These are phyloP conservation scores for Trichocladium antarcticum DNA, from an alignment of 495 filamentous ascomycete species.

Conservation along the genomic window DNA sequence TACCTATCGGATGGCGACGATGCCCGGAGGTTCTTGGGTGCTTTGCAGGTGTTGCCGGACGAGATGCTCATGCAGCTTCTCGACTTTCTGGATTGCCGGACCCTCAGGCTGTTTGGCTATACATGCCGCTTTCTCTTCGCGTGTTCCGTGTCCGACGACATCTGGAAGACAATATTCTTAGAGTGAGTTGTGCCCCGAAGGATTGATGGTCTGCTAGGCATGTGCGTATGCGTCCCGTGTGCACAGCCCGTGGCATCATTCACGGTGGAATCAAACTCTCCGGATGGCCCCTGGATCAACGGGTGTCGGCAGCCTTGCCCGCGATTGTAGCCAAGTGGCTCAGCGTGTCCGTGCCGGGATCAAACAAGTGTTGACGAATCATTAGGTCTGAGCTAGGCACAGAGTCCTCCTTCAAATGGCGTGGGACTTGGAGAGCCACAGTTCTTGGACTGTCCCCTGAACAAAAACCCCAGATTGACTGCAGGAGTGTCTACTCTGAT, in stretches of 20 bases:
- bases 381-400: conserved; percentile 18
- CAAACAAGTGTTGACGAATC: conserved; percentile 6
- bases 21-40: conserved; percentile 53
- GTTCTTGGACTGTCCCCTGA: conserved; percentile 51
- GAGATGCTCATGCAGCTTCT: conserved; percentile 68
- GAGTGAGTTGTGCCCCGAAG: conserved; percentile 50
- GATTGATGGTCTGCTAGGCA: neutral
- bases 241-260: neutral
- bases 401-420: conserved; percentile 51
- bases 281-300: neutral
- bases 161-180: conserved; percentile 82
- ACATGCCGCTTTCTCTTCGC: conserved; percentile 87
- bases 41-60: conserved; percentile 59
- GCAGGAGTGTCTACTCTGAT: conserved; percentile 81
- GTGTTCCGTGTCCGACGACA: conserved; percentile 70
- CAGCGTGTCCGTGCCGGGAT: neutral
- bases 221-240: neutral
- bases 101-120: conserved; percentile 56
- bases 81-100: conserved; percentile 56
- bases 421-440: conserved; percentile 77
- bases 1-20: conserved; percentile 51
- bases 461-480: conserved; percentile 45
- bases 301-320: no score
- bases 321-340: neutral
- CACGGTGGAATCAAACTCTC: neutral